These are phyloP conservation scores for Pythium angustatum DNA, from an alignment of 352 stramenopile genomes.

Conservation along the genomic window DNA sequence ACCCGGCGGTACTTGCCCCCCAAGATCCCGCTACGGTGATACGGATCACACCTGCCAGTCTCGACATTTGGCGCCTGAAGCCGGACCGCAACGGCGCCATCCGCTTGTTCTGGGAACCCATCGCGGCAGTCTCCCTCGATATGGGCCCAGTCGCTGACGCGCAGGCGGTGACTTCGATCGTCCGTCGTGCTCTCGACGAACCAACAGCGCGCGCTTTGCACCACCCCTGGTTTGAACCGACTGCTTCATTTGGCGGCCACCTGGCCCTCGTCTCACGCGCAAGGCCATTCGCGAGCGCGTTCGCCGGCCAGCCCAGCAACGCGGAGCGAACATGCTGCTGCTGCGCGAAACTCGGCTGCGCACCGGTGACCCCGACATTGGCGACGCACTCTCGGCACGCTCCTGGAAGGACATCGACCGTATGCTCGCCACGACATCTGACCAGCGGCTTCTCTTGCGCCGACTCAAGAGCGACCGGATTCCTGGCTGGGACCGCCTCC, in stretches of 20 bases:
- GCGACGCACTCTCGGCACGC: neutral
- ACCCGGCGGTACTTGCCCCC: neutral
- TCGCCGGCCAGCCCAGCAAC: neutral
- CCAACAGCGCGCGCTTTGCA: neutral
- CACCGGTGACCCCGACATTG: neutral
- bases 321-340: neutral
- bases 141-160: neutral
- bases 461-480: slow-evolving; percentile 1
- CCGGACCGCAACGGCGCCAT: neutral
- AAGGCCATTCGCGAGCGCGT: neutral
- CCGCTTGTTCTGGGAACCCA: neutral
- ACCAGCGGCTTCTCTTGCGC: neutral
- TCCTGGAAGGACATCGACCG: neutral
- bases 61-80: neutral
- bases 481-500: neutral
- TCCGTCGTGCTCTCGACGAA: neutral
- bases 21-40: neutral
- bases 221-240: neutral
- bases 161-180: neutral
- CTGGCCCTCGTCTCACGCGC: neutral
- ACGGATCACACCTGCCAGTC: neutral
- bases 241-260: neutral
- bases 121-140: neutral
- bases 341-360: neutral
- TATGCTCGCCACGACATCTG: neutral